Base-by-base conservation (phyloP, 306 rosid species). In the Inga leiocalycina region DNA sequence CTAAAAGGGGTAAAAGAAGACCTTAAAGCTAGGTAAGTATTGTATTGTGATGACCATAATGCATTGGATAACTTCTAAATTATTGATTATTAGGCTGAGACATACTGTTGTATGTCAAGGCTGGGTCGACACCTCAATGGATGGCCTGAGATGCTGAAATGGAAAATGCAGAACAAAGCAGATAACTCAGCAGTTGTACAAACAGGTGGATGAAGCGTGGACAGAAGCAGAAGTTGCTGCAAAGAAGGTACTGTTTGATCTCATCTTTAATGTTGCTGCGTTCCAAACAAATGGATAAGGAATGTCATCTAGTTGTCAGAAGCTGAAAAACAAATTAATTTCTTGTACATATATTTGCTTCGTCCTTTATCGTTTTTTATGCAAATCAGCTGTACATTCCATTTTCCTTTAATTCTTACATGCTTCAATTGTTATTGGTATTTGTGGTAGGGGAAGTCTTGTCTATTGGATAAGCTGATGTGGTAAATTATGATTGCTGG, bases 51-150 rank as follows among this genome's bases (percentile, higher is more conserved):
- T 74, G 43, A n/a, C 83, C 61, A 71, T 83, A 56, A 35, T 85
- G 74, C 51, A 10, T 12, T 74, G 39, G 20, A 14, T 74, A 49
- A 19, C 67, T 84, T 79, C 74, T 49, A 46, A 56, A 16, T 79
- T 76, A 78, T 79, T 86, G 78, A 67, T 87, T 73, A 79, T 67
- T 86, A 87, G 94, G 97, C 93, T 91, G 94, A 90, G 99, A 90
- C 96, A 90, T 95, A 93, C 99, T 77, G 65, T 89, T 92, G 94
- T 95, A 93, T 95, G 98, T 95, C 98, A 92, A 95, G 93, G 95
- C 97, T 91, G 87, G 89, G 71, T 80, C 83, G 88, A 86, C 84
- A 82, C 92, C 86, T 89, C 87, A 87, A 82, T 85, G 97, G 91
- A 71, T 82, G 93, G 89, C 82, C 93, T 96, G 93, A 93, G 92